phyloP scores from a whole-genome alignment of 2,329 filamentous ascomycete species.

The Sphaceloma murrayae region DNA sequence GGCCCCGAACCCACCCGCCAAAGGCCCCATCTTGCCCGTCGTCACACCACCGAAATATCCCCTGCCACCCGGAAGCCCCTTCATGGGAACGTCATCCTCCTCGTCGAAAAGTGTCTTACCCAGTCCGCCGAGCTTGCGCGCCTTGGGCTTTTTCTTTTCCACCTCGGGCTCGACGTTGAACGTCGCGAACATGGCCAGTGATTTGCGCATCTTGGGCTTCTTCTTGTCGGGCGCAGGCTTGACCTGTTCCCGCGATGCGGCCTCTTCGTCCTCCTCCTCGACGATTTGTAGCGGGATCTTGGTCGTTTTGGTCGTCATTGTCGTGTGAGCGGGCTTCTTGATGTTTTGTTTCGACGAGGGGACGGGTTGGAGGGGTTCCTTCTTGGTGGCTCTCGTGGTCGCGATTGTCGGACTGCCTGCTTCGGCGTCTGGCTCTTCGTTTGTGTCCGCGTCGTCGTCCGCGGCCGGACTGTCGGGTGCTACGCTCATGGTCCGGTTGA shows the following conservation, averaged over 20 bases:
- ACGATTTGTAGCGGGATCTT: constrained; percentile 37
- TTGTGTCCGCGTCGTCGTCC: constrained; percentile 18
- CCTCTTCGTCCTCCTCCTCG: constrained; percentile 30
- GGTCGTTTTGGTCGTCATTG: constrained; percentile 31
- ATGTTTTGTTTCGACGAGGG: constrained; percentile 37
- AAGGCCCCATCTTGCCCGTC: constrained; percentile 25
- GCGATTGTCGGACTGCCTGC: constrained; percentile 24
- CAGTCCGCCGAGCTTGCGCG: constrained; percentile 30
- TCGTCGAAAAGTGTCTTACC: constrained; percentile 34
- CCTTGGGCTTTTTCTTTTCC: constrained; percentile 29
- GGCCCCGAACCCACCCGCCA: constrained; percentile 26
- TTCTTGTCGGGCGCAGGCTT: constrained; percentile 32
- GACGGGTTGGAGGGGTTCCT: constrained; percentile 36
- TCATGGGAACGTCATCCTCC: constrained; percentile 28
- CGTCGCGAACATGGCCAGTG: constrained; percentile 37
- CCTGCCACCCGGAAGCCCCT: constrained; percentile 21
- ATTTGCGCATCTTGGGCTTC: constrained; percentile 36
- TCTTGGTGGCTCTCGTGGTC: constrained; percentile 26
- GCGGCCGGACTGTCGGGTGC: constrained; percentile 33
- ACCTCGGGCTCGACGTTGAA: constrained; percentile 26
- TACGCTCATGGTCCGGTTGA: constrained; percentile 62
- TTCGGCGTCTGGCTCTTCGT: constrained; percentile 23
- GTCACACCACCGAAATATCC: constrained; percentile 24
- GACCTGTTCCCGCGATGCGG: constrained; percentile 30
- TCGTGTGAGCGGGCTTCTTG: constrained; percentile 30